These are phyloP conservation scores for Candida sp. DNA, from an alignment of 1,139 yeast genomes.

Conservation along the genomic window DNA sequence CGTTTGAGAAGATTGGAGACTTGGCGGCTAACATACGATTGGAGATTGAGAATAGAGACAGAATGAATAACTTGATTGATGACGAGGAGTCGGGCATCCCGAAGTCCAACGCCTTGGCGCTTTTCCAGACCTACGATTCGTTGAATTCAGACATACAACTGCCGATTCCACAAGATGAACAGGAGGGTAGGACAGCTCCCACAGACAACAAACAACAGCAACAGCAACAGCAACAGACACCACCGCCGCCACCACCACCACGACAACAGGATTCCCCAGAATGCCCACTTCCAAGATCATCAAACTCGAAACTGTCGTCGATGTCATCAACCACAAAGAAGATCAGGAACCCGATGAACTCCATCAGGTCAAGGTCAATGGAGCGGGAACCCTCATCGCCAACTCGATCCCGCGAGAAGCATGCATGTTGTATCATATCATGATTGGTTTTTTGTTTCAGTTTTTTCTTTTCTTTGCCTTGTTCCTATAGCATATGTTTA, in stretches of 20 bases:
- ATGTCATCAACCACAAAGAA: neutral
- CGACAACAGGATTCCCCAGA: neutral
- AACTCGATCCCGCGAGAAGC: neutral
- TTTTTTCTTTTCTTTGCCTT: neutral
- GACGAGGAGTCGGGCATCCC: neutral
- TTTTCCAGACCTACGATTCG: neutral
- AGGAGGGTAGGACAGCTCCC: neutral
- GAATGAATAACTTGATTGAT: neutral
- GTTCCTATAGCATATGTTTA: neutral
- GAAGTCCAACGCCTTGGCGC: neutral
- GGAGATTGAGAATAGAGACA: neutral
- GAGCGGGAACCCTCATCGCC: neutral
- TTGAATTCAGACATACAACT: neutral
- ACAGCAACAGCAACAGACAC: neutral
- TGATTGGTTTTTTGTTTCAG: no score
- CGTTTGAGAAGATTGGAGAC: conserved; percentile 20
- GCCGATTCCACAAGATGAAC: neutral
- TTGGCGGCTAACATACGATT: conserved; percentile 2
- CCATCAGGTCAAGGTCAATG: neutral
- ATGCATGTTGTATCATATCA: conserved; percentile 3
- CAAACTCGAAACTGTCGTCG: neutral
- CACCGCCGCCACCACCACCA: neutral
- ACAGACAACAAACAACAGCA: no score
- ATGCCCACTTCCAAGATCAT: neutral
- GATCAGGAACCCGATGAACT: neutral